These are phyloP conservation scores for Colletotrichum sp. DNA, from an alignment of 2,329 filamentous ascomycete genomes.

Conservation along the genomic window DNA sequence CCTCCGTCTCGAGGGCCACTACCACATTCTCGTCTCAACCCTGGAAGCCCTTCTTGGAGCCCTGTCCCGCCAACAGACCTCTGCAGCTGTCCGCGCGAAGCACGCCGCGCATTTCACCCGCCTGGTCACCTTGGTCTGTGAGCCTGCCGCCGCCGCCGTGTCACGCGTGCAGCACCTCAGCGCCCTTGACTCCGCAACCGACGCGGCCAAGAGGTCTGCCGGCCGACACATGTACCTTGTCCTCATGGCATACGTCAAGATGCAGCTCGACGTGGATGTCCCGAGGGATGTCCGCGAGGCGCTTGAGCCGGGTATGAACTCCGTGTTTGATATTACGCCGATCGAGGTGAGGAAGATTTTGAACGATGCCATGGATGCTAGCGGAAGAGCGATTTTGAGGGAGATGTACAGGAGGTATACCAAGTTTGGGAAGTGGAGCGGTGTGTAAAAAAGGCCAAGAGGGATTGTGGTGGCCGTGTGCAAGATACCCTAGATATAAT, in stretches of 20 bases:
- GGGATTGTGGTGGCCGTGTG: background rate
- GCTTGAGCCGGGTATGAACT: conserved; percentile 62
- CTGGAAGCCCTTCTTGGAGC: conserved; percentile 62
- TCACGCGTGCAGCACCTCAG: conserved; percentile 48
- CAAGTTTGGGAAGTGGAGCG: conserved; percentile 70
- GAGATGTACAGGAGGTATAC: conserved; percentile 64
- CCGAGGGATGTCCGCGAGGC: conserved; percentile 56
- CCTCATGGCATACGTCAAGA: conserved; percentile 63
- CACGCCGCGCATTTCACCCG: conserved; percentile 59
- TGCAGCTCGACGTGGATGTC: conserved; percentile 63
- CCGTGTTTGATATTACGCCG: conserved; percentile 63
- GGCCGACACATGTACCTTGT: conserved; percentile 68
- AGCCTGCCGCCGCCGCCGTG: conserved; percentile 62
- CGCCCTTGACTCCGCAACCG: conserved; percentile 63
- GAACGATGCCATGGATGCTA: conserved; percentile 64
- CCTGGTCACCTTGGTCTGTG: conserved; percentile 63
- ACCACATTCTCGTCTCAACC: conserved; percentile 60
- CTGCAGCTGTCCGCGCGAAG: conserved; percentile 30
- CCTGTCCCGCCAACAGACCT: conserved; percentile 43
- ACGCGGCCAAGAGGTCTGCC: conserved; percentile 65
- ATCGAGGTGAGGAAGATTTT: conserved; percentile 60
- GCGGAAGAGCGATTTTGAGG: conserved; percentile 62
- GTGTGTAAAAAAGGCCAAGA: conserved; percentile 44
- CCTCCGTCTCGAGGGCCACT: conserved; percentile 65
- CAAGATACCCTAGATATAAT: conserved; percentile 19